Base-by-base conservation (phyloP, 2,329 filamentous ascomycete species). In the Monosporascus sp. region DNA sequence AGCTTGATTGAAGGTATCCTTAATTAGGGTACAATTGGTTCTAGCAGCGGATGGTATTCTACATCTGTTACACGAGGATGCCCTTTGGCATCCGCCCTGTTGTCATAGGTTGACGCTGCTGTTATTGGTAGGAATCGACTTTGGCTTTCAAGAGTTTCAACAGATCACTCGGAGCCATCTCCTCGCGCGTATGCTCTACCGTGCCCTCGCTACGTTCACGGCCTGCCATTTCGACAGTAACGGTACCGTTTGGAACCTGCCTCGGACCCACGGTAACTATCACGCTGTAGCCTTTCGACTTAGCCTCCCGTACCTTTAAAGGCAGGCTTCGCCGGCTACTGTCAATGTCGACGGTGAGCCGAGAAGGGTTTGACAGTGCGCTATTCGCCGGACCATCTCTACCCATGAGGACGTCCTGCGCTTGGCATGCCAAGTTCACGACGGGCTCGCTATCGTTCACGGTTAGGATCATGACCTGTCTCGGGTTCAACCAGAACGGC, bases 401-500 rank as follows among this genome's bases (percentile, higher is more conserved):
- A 5, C 85, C 80, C 35, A 79, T 69, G 5, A 85, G 72, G 6
- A 81, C 67, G 48, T 80, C 71, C 53, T 78, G 75, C 6, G 76
- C 70, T 43, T 71, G 68, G 54, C 67, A 74, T 22, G 72, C 80
- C 74, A 71, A 81, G 1, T 68, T 68, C 9, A 86, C 55, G 1
- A 86, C 77, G 1, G 77, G 72, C 3, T 75, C 71, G 5, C 77
- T 78, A 48, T 85, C 78, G 62, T 88, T 91, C 51, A 93, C 78
- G 0, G 88, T 88, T 35, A 94, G 70, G 52, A 96, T 80, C 46
- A 87, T 82, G 43, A 83, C 86, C 65, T 94, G 91, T 6, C 85
- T 82, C 1, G 91, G 91, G 52, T 88, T 92, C 9, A 96, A 77
- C 91, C 91, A 96, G 68, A 96, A 93, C 3, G 91, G 91, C 83